Conservation (phyloP, 2,329 filamentous ascomycete species). For the Cytospora piceae region DNA sequence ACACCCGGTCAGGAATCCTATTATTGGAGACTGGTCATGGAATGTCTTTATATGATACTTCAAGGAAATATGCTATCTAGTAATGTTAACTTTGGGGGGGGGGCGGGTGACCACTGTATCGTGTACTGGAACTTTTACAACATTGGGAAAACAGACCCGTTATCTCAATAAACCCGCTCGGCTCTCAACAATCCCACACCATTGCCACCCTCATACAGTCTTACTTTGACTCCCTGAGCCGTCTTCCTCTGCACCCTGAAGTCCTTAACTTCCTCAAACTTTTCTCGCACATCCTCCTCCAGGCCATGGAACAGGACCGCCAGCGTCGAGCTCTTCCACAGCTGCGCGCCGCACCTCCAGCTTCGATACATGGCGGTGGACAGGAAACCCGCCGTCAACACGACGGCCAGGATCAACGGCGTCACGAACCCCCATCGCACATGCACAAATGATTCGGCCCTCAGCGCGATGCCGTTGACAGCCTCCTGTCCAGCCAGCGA, state of each 20-base stretch:
- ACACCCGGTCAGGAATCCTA: too few species aligned
- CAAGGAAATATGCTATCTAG: too few species aligned
- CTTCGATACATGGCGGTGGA: slow-evolving; percentile 36
- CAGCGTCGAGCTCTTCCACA: slow-evolving; percentile 44
- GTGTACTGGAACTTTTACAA: too few species aligned
- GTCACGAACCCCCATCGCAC: slow-evolving; percentile 44
- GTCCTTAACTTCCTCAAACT: slow-evolving; percentile 32
- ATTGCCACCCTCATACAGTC: slow-evolving; percentile 33
- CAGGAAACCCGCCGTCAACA: slow-evolving; percentile 39
- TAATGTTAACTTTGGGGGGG: too few species aligned
- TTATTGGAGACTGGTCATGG: too few species aligned
- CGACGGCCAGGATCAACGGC: slow-evolving; percentile 39
- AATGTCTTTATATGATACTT: too few species aligned
- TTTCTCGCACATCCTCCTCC: slow-evolving; percentile 36
- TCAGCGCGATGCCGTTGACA: slow-evolving; percentile 38
- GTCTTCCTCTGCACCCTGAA: slow-evolving; percentile 35
- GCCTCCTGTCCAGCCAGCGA: slow-evolving; percentile 36
- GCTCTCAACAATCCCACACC: slow-evolving; percentile 7
- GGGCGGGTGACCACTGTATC: too few species aligned
- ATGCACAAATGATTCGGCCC: slow-evolving; percentile 39
- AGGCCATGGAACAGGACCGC: slow-evolving; percentile 43
- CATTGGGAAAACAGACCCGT: too few species aligned
- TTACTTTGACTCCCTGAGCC: slow-evolving; percentile 36
- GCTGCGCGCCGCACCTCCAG: slow-evolving; percentile 33
- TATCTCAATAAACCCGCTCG: slow-evolving; percentile 1